These are phyloP conservation scores for Cordyceps cicadae DNA, from an alignment of 2,329 filamentous ascomycete species.

Conservation along the genomic window DNA sequence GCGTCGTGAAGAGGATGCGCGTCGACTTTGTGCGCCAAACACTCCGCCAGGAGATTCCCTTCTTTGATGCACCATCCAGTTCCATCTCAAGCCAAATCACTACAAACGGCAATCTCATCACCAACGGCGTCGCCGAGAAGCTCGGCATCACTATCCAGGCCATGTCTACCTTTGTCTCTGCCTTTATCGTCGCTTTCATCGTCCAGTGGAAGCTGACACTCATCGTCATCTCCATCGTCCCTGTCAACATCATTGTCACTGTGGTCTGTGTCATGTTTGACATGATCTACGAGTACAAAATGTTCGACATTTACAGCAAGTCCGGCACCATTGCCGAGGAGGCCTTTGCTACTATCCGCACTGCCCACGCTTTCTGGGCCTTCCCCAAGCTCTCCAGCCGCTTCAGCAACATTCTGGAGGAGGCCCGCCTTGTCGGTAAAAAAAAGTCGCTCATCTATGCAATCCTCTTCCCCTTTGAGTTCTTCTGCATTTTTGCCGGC, in stretches of 20 bases:
- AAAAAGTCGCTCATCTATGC: conserved; percentile 37
- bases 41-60: conserved; percentile 44
- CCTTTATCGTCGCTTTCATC: conserved; percentile 32
- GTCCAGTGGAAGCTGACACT: conserved; percentile 35
- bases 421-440: conserved; percentile 29
- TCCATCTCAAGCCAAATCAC: conserved; percentile 39
- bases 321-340: conserved; percentile 41
- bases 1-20: conserved; percentile 28
- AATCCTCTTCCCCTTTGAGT: conserved; percentile 36
- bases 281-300: conserved; percentile 32
- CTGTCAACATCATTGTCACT: conserved; percentile 34
- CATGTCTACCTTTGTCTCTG: conserved; percentile 30
- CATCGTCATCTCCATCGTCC: conserved; percentile 38
- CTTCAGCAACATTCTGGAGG: conserved; percentile 34
- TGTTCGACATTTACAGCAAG: conserved; percentile 35
- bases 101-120: conserved; percentile 38
- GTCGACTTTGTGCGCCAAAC: conserved; percentile 30
- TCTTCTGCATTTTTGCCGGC: conserved; percentile 39
- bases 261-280: conserved; percentile 31
- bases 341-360: conserved; percentile 39
- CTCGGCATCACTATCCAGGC: conserved; percentile 34
- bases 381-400: conserved; percentile 33
- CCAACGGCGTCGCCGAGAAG: conserved; percentile 37
- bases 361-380: conserved; percentile 43
- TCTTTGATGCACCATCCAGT: conserved; percentile 41